phyloP scores from a whole-genome alignment of 768 basidiomycete species.

The Trametes cinnabarina region DNA sequence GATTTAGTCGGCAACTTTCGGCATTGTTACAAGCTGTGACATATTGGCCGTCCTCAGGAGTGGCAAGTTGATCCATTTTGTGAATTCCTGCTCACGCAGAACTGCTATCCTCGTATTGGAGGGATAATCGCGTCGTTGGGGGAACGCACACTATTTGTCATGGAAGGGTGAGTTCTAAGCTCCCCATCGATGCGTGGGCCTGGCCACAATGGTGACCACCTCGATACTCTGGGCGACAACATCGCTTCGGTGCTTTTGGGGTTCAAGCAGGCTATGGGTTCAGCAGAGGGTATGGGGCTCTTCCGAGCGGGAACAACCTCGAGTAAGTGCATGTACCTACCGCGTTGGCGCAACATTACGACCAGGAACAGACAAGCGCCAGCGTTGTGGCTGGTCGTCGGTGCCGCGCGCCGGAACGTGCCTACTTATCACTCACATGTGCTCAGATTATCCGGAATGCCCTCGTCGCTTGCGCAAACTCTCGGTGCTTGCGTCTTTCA shows the following conservation, averaged over 20 bases:
- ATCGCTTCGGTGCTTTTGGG: slow-evolving; percentile 29
- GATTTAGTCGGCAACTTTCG: too few relatives aligned
- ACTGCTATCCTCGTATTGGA: slow-evolving; percentile 30
- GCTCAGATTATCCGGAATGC: too few relatives aligned
- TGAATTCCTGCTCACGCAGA: slow-evolving; percentile 29
- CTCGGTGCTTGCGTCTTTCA: too few relatives aligned
- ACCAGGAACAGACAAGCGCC: slow-evolving; percentile 12
- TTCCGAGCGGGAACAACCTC: not conserved
- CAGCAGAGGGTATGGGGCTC: not conserved
- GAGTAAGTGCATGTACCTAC: too few relatives aligned
- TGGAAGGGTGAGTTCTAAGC: slow-evolving; percentile 32
- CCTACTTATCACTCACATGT: not conserved
- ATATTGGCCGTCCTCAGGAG: too few relatives aligned
- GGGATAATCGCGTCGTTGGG: slow-evolving; percentile 17
- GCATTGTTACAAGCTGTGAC: too few relatives aligned
- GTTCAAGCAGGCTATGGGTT: slow-evolving; percentile 14
- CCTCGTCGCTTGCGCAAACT: too few relatives aligned
- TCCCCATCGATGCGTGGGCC: not conserved
- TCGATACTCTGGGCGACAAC: slow-evolving; percentile 29
- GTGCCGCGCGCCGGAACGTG: not conserved
- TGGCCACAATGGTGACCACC: slow-evolving; percentile 33
- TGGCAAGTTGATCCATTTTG: slow-evolving; percentile 32
- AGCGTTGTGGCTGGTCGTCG: slow-evolving; percentile 11
- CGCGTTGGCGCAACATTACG: not conserved
- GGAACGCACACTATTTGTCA: slow-evolving; percentile 31